Percentiles rank a stretch among this genome's conserved stretches.
Conservation (phyloP, 768 basidiomycete genomes). For the Lactifluus piperatus region DNA sequence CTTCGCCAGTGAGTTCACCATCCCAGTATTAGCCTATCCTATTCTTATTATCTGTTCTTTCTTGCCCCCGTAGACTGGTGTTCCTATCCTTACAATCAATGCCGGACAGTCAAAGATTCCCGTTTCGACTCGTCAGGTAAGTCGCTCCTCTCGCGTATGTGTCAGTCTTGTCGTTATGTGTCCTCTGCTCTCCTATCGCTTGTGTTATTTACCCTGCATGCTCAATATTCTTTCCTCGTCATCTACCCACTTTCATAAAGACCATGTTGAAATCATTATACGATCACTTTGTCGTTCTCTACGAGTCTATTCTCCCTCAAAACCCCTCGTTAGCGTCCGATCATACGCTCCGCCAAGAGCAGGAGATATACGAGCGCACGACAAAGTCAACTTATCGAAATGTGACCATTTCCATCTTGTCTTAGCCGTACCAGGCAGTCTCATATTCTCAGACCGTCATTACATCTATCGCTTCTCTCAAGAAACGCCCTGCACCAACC, state of each 20-base stretch:
- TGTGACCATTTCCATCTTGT: slow-evolving; percentile 32
- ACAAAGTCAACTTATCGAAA: slow-evolving; percentile 79
- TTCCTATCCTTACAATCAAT: slow-evolving; percentile 56
- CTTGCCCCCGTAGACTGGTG: slow-evolving; percentile 37
- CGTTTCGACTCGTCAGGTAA: slow-evolving; percentile 66
- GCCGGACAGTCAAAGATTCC: slow-evolving; percentile 65
- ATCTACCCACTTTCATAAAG: slow-evolving; percentile 28
- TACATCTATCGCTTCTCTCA: slow-evolving; percentile 41
- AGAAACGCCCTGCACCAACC: slow-evolving; percentile 47
- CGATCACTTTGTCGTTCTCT: slow-evolving; percentile 63
- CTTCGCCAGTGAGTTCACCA: slow-evolving; percentile 23
- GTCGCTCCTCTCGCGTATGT: slow-evolving; percentile 18
- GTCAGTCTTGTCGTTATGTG: slow-evolving; percentile 10
- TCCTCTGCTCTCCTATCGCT: not conserved
- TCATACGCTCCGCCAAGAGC: slow-evolving; percentile 76
- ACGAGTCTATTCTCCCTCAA: slow-evolving; percentile 42
- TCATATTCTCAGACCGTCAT: slow-evolving; percentile 38
- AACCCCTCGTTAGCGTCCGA: slow-evolving; percentile 61
- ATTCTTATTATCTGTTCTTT: not conserved
- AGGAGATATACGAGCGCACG: slow-evolving; percentile 65
- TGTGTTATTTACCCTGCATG: not conserved
- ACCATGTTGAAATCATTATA: slow-evolving; percentile 68
- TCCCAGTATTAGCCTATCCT: not conserved
- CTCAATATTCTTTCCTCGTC: not conserved
- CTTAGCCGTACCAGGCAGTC: slow-evolving; percentile 5